These are phyloP conservation scores for Leccinum rimulosum DNA, from an alignment of 768 basidiomycete genomes.

Conservation along the genomic window DNA sequence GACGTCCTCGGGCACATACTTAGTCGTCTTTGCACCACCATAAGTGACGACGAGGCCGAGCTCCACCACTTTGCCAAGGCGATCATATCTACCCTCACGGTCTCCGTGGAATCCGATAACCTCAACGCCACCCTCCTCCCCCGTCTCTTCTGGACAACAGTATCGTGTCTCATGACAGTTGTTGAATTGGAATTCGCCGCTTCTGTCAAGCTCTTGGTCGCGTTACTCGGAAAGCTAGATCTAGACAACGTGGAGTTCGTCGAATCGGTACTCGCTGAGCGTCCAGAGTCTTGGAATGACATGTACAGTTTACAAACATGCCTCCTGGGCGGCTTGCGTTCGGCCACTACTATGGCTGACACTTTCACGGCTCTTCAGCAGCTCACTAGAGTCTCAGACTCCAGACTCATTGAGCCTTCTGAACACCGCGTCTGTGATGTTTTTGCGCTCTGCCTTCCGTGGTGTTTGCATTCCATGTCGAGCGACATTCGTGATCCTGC, in stretches of 20 bases:
- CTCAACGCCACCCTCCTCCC: constrained; percentile 65
- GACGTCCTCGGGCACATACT: constrained; percentile 75
- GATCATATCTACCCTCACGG: constrained; percentile 72
- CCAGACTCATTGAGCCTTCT: constrained; percentile 66
- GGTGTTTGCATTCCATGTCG: constrained; percentile 81
- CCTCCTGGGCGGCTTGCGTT: constrained; percentile 76
- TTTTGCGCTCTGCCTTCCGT: constrained; percentile 81
- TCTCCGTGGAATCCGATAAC: constrained; percentile 54
- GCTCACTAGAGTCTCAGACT: constrained; percentile 58
- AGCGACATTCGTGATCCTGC: constrained; percentile 55
- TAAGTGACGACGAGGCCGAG: constrained; percentile 71
- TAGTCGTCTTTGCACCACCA: constrained; percentile 79
- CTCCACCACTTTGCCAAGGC: constrained; percentile 83
- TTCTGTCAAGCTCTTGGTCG: constrained; percentile 60
- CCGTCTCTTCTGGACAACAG: constrained; percentile 84
- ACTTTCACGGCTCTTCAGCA: constrained; percentile 69
- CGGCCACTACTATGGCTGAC: constrained; percentile 61
- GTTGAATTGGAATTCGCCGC: constrained; percentile 78
- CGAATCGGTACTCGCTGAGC: constrained; percentile 66
- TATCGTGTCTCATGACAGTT: constrained; percentile 78
- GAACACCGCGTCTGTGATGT: constrained; percentile 75
- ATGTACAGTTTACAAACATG: constrained; percentile 63
- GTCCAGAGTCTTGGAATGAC: constrained; percentile 71
- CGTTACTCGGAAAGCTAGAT: constrained; percentile 66
- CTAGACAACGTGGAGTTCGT: constrained; percentile 64